phyloP scores from a whole-genome alignment of 305 asterid species.

The Fraxinus nigra region DNA sequence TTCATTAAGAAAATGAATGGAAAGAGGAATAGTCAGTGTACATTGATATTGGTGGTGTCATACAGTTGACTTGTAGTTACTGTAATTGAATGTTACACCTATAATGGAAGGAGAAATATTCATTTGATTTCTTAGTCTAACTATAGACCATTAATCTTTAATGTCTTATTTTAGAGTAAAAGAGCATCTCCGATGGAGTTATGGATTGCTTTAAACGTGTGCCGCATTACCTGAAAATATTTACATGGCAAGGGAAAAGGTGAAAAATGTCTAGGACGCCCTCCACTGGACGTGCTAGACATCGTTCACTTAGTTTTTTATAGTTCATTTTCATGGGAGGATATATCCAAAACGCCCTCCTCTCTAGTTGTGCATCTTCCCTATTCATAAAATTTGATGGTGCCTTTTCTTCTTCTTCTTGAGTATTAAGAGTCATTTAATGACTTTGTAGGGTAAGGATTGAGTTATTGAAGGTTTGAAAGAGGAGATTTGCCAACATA shows the following conservation, averaged over 20 bases:
- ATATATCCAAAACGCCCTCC: not conserved
- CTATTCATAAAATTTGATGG: too few species aligned
- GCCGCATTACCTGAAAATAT: not conserved
- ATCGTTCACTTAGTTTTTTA: not conserved
- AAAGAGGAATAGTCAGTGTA: not conserved
- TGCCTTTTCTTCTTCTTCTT: not conserved
- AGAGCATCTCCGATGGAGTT: not conserved
- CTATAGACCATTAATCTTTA: not conserved
- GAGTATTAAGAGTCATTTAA: not conserved
- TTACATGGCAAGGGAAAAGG: not conserved
- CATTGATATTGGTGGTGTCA: constrained; percentile 20
- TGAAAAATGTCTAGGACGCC: not conserved
- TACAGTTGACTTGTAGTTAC: not conserved
- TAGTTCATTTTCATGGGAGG: not conserved
- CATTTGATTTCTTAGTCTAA: not conserved
- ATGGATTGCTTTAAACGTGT: not conserved
- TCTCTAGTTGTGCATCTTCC: not conserved
- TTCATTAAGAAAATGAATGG: not conserved
- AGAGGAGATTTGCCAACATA: not conserved
- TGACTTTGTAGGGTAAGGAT: not conserved
- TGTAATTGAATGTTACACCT: not conserved
- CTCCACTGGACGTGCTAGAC: not conserved
- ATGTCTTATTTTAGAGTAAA: not conserved
- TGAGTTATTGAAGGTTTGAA: not conserved
- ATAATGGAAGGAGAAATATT: not conserved